Base-by-base conservation (phyloP, 1,284 basidiomycete species). In the Apiotrichum porosum region DNA sequence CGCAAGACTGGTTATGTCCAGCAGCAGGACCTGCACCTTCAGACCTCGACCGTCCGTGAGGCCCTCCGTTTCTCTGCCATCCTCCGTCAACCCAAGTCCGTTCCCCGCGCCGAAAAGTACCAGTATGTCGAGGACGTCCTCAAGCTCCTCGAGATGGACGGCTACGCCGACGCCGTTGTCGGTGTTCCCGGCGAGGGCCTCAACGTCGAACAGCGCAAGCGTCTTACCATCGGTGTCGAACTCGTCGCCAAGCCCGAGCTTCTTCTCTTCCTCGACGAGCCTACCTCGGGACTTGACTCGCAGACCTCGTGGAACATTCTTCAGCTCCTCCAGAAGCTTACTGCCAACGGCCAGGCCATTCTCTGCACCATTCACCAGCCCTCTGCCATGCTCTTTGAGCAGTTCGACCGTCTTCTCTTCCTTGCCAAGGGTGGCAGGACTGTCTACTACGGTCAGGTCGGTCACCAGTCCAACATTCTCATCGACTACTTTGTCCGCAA, bases 1-100 rank as follows among this genome's bases (percentile, higher is more conserved):
- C 65, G 72, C 33, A 72, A 73, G 50, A 63, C 63, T 17, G 85
- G 84, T 0, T 89, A 89, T 62, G 83, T 82, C 46, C 86, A 88
- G 62, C 87, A 90, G 65, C 83, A 82, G 74, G 88, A 90, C 71
- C 82, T 83, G 0, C 86, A 88, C 63, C 71, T 84, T n/a, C 74
- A 79, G 1, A 82, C 79, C 13, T 76, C 78, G n/a, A 86, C 71
- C 24, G 89, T 94, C 8, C 80, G 88, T 23, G 90, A 95, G 63
- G 86, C 90, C 0, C 74, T 95, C 0, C 73, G 81, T 19, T 91
- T 93, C 75, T 87, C 85, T 9, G 90, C 90, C 0, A 77, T 83
- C 54, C 75, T 94, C 6, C 82, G 90, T 22, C 90, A 93, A 63
- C 85, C 87, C 3, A 72, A 77, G 8, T 75, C 77, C 9, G 81